Evolutionary conservation across 2,329 filamentous ascomycete genomes (phyloP).

Genomic region (Pseudogymnoascus sp.): DNA sequence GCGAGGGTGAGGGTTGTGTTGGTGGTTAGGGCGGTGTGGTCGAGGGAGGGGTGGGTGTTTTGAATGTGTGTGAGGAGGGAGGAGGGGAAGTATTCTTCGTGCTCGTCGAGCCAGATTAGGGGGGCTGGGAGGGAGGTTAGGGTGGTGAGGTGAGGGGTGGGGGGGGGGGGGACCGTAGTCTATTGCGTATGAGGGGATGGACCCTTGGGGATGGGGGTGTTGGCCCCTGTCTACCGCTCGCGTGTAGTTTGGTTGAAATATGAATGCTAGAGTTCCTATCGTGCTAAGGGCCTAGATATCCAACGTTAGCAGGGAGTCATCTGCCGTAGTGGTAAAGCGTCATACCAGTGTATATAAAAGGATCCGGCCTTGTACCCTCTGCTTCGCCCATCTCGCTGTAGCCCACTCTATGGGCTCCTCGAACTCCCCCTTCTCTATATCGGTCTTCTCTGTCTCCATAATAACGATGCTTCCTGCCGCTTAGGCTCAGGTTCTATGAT

Average conservation of each 20-base stretch:
- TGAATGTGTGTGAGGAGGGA: constrained; percentile 38
- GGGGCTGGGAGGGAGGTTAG: constrained; percentile 32
- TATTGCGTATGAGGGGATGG: neutral
- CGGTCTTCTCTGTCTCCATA: neutral
- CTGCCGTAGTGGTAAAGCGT: neutral
- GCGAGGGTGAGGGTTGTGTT: constrained; percentile 35
- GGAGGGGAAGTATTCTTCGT: constrained; percentile 41
- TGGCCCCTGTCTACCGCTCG: neutral
- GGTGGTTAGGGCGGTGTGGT: constrained; percentile 30
- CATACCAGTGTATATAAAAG: neutral
- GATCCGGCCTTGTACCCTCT: neutral
- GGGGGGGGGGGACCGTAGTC: neutral
- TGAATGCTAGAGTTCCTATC: neutral
- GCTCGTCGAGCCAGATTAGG: constrained; percentile 40
- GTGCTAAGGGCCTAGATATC: neutral
- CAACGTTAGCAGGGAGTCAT: neutral
- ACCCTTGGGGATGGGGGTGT: neutral
- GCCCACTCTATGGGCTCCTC: neutral
- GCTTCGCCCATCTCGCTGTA: neutral
- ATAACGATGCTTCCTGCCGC: neutral
- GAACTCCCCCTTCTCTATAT: neutral
- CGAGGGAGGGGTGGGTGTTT: constrained; percentile 37
- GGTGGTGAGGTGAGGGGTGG: no score
- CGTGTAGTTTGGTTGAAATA: neutral
- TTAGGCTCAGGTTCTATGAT: neutral